Evolutionary conservation across 2,329 filamentous ascomycete species (phyloP).

Genomic region (Helotiales sp.): DNA sequence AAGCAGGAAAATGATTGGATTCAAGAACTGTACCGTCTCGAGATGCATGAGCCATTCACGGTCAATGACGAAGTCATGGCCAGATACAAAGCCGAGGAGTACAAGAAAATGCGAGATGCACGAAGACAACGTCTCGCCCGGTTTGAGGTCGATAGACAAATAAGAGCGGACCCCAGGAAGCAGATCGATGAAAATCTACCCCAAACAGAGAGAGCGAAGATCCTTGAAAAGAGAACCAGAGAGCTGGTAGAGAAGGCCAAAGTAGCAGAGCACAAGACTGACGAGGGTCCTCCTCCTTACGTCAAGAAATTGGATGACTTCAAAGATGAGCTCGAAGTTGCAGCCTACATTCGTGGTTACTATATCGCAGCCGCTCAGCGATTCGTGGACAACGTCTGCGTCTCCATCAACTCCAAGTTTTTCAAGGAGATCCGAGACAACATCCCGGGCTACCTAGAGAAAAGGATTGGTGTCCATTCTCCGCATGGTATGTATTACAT

Average conservation of each 20-base stretch:
- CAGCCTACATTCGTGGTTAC: constrained; percentile 65
- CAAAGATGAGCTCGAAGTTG: constrained; percentile 58
- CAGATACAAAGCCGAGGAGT: constrained; percentile 2
- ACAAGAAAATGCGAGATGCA: constrained; percentile 39
- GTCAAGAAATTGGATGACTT: constrained; percentile 51
- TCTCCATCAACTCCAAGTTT: constrained; percentile 1
- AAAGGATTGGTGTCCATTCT: background rate
- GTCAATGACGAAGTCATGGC: constrained; percentile 6
- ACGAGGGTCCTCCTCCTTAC: no score
- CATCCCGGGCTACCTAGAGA: constrained; percentile 5
- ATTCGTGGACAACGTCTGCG: constrained; percentile 54
- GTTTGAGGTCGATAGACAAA: background rate
- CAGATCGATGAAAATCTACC: background rate
- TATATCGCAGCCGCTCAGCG: constrained; percentile 66
- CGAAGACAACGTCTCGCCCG: background rate
- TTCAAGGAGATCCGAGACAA: constrained; percentile 1
- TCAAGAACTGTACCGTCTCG: constrained; percentile 8
- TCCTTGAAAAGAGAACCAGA: background rate
- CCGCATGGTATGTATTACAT: background rate
- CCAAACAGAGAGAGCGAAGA: background rate
- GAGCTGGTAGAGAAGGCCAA: background rate
- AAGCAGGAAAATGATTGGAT: background rate
- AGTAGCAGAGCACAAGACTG: constrained; percentile 5
- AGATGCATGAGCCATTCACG: constrained; percentile 6
- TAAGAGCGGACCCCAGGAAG: background rate